Base-by-base conservation (phyloP, 371 early-diverging fungal species). In the Rhizopus delemar region DNA sequence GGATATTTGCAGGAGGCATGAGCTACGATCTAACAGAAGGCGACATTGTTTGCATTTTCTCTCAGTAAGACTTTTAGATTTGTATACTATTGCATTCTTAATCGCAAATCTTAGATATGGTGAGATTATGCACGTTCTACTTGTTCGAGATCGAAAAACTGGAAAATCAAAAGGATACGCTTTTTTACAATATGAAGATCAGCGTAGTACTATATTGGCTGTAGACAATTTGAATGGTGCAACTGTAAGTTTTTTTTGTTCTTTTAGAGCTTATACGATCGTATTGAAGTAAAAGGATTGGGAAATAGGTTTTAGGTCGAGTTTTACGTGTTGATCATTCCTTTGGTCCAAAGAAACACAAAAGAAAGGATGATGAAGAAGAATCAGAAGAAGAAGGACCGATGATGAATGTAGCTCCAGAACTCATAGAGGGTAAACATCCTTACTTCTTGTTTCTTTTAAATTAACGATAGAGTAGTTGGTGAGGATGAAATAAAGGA, bases 141-240 rank as follows among this genome's bases (percentile, higher is more conserved):
- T 96, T 45, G 87, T 91, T 34, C 83, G 95, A 13, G 93, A 96
- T 70, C 83, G 86, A 68, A 83, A 88, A 35, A 92, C 93, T 4
- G 95, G 95, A 38, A 90, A 91, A 69, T 86, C 90, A 36, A 89
- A 87, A 56, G 98, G 97, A 0, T 96, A 84, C 77, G 90, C 85
- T n/a, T 97, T 96, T 70, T 54, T 96, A n/a, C 90, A 90, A 60
- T 97, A 94, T 70, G 91, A 92, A 64, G 95, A 97, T 82, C 96
- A 96, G 66, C 79, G 93, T 56, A 88, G 89, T 55, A 95, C 96
- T 0, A 75, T 93, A 3, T 79, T 97, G 34, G 95, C 96, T 3
- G 98, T 97, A 2, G 98, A 97, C 70, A 97, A 97, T 74, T 78
- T 97, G 54, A 93, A 93, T 63, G 96, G 96, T 5, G 80, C 82